Evolutionary conservation across 192 early-diverging fungal genomes (phyloP).

Genomic region (Dimargaris cristalligena): DNA sequence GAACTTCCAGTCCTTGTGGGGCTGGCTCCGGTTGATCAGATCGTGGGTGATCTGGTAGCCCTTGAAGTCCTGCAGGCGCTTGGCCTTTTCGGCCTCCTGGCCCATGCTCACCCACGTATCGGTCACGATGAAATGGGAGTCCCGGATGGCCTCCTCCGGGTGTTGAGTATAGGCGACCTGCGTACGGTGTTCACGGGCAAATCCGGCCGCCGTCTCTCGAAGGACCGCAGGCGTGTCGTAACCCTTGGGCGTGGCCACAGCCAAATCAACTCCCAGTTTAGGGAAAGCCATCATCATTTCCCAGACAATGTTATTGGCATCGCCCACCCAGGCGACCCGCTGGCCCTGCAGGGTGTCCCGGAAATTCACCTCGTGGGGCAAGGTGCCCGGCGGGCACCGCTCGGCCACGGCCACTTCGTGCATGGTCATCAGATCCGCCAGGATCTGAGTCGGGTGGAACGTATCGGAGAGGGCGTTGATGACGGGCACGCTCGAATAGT

Average conservation of each 20-base stretch:
- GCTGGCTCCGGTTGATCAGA: slow-evolving; percentile 58
- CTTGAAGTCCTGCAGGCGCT: slow-evolving; percentile 60
- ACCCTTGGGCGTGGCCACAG: slow-evolving; percentile 68
- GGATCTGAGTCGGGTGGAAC: slow-evolving; percentile 92
- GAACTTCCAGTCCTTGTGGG: slow-evolving; percentile 83
- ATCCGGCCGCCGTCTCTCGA: slow-evolving; percentile 40
- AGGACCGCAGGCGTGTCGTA: slow-evolving; percentile 63
- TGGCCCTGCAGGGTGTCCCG: slow-evolving; percentile 40
- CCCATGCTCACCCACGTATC: slow-evolving; percentile 99
- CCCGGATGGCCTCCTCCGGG: slow-evolving; percentile 59
- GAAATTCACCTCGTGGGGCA: slow-evolving; percentile 43
- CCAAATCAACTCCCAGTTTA: slow-evolving; percentile 65
- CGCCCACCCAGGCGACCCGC: slow-evolving; percentile 95
- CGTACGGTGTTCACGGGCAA: slow-evolving; percentile 36
- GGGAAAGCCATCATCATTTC: slow-evolving; percentile 79
- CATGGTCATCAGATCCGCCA: slow-evolving; percentile 90
- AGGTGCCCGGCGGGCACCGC: too few relatives aligned
- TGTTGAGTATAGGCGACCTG: slow-evolving; percentile 38
- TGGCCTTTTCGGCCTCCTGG: slow-evolving; percentile 77
- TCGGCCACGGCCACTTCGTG: slow-evolving; percentile 43
- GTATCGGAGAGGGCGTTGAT: slow-evolving; percentile 91
- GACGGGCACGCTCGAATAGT: slow-evolving; percentile 78
- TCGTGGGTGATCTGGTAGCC: slow-evolving; percentile 81
- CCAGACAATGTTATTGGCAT: slow-evolving; percentile 93
- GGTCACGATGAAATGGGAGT: slow-evolving; percentile 83